Evolutionary conservation across 208 protist species (phyloP), one percentile per base, ranked within the genome.

Genomic region (Trypanosoma grayi): DNA sequence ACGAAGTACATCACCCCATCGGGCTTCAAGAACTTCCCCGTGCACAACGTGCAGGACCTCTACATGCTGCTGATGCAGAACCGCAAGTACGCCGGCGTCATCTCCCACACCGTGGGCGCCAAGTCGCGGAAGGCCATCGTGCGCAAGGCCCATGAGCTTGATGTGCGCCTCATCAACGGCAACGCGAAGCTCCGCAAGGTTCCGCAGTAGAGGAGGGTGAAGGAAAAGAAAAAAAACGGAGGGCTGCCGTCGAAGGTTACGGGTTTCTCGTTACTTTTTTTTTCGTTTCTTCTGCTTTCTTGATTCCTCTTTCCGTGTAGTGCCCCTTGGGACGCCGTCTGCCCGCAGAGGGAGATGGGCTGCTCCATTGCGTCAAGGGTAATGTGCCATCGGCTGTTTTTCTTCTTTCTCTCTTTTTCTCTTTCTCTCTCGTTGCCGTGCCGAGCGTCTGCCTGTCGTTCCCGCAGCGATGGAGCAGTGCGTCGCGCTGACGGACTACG

Each of bases 21-120:
- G 51, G 97, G 98, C 70, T 99, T 99, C 88, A 97, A 98, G 81
- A 94, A 95, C 78, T 99, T 99, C 83, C 79, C 82, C 59, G 88
- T 99, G 56, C 77, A 81, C 77, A 98, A 95, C 65, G 86, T 97
- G 55, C 79, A 97, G 75, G 98, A 99, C 64, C 90, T 99, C 47
- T 98, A 99, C 81, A 91, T 99, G 79, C 96, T 99, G 27, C 80
- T 99, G 30, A 99, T 99, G 98, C 98, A 99, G 80, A 99, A 99
- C 97, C 93, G 97, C 69, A 99, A 96, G 83, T 99, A 99, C 87
- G 94, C 96, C 52, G 98, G 98, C 53, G 95, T 99, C 64, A 99
- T 99, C 80, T 87, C 87, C 46, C 77, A 94, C 86, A 96, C 86
- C 60, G 94, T 99, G 36, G 97, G 95, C 33, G 95, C 97, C 46